Base-by-base conservation (phyloP, 2,329 filamentous ascomycete genomes). In the Microdochium trichocladiopsis region DNA sequence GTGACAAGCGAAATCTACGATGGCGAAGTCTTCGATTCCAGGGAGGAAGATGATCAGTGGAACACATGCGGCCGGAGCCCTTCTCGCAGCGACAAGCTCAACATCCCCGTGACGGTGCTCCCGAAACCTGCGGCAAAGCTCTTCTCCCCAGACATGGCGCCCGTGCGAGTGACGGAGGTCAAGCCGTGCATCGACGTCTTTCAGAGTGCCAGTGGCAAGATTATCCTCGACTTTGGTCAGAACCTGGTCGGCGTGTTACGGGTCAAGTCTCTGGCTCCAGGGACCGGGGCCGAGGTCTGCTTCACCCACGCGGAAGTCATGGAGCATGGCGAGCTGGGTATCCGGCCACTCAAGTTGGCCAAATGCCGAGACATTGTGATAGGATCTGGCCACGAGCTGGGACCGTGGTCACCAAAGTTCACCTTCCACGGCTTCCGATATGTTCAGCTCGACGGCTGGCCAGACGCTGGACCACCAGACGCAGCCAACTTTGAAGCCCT, bases 221-320 rank as follows among this genome's bases (percentile, higher is more conserved):
- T 66, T 0, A 63, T 82, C 1, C 53, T 83, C 5, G 74, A 78
- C 54, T 77, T 77, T 52, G 74, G 75, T 1, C 74, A 77, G 55
- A 77, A 77, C 52, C 57, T 77, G 2, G 74, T 75, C 1, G 75
- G 75, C 2, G 69, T 68, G 58, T 55, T 76, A 3, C 60, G 59
- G 2, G 52, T 66, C 2, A 66, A 57, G 1, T 59, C 63, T 0
- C n/a, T n/a, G n/a, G n/a, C n/a, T n/a, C n/a, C n/a, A n/a, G 60
- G 74, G 2, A 57, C 57, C 37, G 72, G 0, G 4, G 66, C 70
- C 2, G 68, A 62, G 10, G 70, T 83, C 21, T 69, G 5, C 3
- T 64, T 84, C 16, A 62, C 61, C 0, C 79, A 83, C 58, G 74
- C 79, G 1, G 80, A 84, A 60, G 79, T 79, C 11, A 66, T 84